These are phyloP conservation scores for Cochlearia excelsa DNA, from an alignment of 345 rosid species.

Conservation along the genomic window DNA sequence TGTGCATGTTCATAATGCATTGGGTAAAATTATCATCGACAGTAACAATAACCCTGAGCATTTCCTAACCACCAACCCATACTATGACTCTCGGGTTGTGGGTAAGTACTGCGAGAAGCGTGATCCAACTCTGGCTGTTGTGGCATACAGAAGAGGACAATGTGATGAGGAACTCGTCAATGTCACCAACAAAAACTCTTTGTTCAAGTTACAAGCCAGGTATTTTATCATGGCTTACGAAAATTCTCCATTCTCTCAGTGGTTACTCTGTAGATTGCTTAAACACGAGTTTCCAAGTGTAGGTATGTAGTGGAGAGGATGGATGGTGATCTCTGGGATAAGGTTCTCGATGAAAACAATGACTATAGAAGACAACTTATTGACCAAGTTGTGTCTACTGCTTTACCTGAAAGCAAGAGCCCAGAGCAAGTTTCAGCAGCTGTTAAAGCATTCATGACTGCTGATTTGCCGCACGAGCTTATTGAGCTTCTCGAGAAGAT, in stretches of 20 bases:
- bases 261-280: constrained; percentile 25
- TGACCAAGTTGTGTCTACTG: constrained; percentile 97
- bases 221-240: constrained; percentile 34
- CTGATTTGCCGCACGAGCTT: constrained; percentile 75
- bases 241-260: constrained; percentile 5
- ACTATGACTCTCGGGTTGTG: constrained; percentile 94
- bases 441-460: constrained; percentile 83
- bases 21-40: constrained; percentile 98
- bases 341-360: constrained; percentile 84
- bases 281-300: constrained; percentile 31
- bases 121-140: constrained; percentile 97
- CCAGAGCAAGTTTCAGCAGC: constrained; percentile 86
- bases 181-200: constrained; percentile 93
- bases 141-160: constrained; percentile 95
- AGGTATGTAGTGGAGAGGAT: constrained; percentile 99
- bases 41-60: constrained; percentile 99
- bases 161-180: constrained; percentile 96
- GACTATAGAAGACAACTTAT: constrained; percentile 86
- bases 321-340: constrained; percentile 99
- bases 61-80: constrained; percentile 97
- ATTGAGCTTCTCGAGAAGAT: constrained; percentile 93
- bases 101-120: constrained; percentile 99
- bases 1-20: constrained; percentile 97
- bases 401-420: constrained; percentile 89
- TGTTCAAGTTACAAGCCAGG: constrained; percentile 99